Evolutionary conservation across 768 basidiomycete species (phyloP), one percentile per base, ranked within the genome.

Genomic region (Asterophora lycoperdoides): DNA sequence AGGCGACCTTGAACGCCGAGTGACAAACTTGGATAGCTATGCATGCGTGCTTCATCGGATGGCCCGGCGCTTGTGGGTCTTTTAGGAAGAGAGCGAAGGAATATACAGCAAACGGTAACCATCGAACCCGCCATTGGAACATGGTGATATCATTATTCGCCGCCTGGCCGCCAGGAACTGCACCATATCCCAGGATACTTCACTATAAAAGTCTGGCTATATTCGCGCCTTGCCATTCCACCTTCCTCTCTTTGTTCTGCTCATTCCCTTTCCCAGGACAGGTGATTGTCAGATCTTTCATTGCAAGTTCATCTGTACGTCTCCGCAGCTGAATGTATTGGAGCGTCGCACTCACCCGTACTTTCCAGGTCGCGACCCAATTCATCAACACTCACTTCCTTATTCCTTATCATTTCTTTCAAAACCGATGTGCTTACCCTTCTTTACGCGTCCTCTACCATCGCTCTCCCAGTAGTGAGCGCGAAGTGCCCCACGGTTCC

Each of bases 401-500:
- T 51, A 57, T 56, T 55, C 46, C 60, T 52, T 51, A 53, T 53
- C 58, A 68, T 73, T 56, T 67, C 62, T 51, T 60, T 60, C 58
- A 69, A 68, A 54, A 53, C 66, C 41, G 59, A 68, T 43, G 57
- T 65, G 11, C 52, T 73, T 33, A 60, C 68, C 33, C 58, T 76
- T 54, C 58, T 69, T 42, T 64, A 55, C 50, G 51, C 75, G 46
- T 64, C 66, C 44, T 56, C 60, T 46, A 60, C 63, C 23, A 57
- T 66, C 9, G 71, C 76, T 38, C 61, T 70, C 18, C 79, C 79
- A 17, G 65, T 23, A 3, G 23, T 77, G 44, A 73, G 53, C 78
- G 81, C 53, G 81, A 83, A 64, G 82, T 83, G 23, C 81, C 82
- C 18, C 81, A 84, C n/a, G n/a, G n/a, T n/a, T n/a, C n/a, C n/a